Conservation (phyloP, 1,284 basidiomycete species). For the Ustilago tritici region DNA sequence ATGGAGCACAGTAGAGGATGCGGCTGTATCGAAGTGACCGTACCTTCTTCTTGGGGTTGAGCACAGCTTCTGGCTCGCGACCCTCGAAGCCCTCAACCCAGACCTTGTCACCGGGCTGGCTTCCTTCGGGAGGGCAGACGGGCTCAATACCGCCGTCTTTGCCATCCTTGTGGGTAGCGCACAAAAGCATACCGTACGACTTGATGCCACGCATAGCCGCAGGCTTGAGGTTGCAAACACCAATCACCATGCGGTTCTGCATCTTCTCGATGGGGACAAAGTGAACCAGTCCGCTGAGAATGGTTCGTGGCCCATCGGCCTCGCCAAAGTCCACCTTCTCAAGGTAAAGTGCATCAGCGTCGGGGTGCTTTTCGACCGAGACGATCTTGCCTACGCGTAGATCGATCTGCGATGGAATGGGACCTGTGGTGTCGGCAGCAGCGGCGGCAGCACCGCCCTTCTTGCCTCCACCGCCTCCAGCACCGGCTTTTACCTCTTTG, state of each 20-base stretch:
- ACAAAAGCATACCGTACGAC: slow-evolving; percentile 68
- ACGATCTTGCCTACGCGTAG: slow-evolving; percentile 69
- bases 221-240: slow-evolving; percentile 69
- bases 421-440: slow-evolving; percentile 52
- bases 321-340: slow-evolving; percentile 69
- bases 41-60: slow-evolving; percentile 70
- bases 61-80: slow-evolving; percentile 60
- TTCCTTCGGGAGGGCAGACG: slow-evolving; percentile 63
- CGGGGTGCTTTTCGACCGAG: slow-evolving; percentile 64
- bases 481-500: slow-evolving; percentile 60
- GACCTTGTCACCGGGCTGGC: slow-evolving; percentile 62
- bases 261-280: slow-evolving; percentile 69
- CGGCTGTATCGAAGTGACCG: not conserved
- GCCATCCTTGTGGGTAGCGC: slow-evolving; percentile 65
- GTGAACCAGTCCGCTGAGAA: slow-evolving; percentile 67
- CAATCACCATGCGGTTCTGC: slow-evolving; percentile 66
- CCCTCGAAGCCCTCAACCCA: slow-evolving; percentile 68
- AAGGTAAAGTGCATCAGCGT: slow-evolving; percentile 68
- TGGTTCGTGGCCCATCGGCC: slow-evolving; percentile 66
- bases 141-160: slow-evolving; percentile 68
- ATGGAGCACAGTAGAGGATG: not conserved
- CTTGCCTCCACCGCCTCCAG: slow-evolving; percentile 51
- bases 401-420: slow-evolving; percentile 65
- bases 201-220: slow-evolving; percentile 69
- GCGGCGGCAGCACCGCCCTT: slow-evolving; percentile 53